These are phyloP conservation scores for Diplodia mutila DNA, from an alignment of 2,329 filamentous ascomycete genomes.

Conservation along the genomic window DNA sequence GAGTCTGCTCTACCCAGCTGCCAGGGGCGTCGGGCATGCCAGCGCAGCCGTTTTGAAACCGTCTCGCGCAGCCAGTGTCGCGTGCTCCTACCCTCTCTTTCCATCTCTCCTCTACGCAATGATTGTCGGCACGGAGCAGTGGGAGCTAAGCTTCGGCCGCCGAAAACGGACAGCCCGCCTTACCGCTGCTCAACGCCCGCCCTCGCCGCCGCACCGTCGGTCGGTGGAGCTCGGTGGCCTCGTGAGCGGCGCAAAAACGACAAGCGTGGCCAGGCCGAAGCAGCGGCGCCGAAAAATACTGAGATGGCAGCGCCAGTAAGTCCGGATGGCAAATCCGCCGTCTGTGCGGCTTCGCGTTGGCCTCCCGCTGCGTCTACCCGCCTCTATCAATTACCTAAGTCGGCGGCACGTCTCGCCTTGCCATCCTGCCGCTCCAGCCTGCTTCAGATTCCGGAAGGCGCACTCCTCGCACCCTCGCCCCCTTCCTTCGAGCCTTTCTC, in stretches of 20 bases:
- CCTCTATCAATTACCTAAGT: constrained; percentile 13
- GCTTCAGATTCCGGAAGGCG: constrained; percentile 3
- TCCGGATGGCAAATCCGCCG: not conserved
- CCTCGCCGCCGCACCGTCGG: not conserved
- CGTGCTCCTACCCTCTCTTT: not conserved
- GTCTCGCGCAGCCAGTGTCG: not conserved
- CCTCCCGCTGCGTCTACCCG: not conserved
- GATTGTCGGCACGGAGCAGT: too few species aligned
- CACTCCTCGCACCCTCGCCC: not conserved
- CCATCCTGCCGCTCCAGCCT: not conserved
- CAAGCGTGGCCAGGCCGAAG: not conserved
- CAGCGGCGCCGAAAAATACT: not conserved
- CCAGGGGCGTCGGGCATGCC: constrained; percentile 9
- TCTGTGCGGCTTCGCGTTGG: not conserved
- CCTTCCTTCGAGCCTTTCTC: not conserved
- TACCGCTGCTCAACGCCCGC: not conserved
- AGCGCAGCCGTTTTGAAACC: not conserved
- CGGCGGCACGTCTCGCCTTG: not conserved
- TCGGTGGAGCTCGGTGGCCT: constrained; percentile 2
- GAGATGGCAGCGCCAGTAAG: not conserved
- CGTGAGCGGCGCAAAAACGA: not conserved
- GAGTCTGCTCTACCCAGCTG: not conserved
- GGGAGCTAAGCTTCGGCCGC: not conserved
- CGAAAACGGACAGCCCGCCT: constrained; percentile 13
- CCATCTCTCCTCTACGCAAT: not conserved